These are phyloP conservation scores for Gossypium laxum DNA, from an alignment of 441 rosid genomes.

Conservation along the genomic window DNA sequence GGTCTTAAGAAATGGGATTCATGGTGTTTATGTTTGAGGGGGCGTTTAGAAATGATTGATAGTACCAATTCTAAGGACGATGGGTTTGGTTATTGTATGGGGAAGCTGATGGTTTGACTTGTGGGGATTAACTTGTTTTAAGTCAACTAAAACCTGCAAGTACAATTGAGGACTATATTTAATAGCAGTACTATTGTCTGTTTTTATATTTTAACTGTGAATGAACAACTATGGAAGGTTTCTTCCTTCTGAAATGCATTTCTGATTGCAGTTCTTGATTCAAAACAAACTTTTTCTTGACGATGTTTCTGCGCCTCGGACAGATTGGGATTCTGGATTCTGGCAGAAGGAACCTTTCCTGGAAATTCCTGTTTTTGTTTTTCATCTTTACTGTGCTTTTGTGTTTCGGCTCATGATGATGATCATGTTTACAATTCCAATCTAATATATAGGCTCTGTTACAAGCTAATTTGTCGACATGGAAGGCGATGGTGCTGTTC, in stretches of 20 bases:
- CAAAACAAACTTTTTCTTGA: slow-evolving; percentile 44
- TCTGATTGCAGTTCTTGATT: slow-evolving; percentile 39
- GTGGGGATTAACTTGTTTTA: slow-evolving; percentile 19
- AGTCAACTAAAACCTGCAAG: slow-evolving; percentile 20
- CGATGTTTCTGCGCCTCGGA: slow-evolving; percentile 52
- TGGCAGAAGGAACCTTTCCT: slow-evolving; percentile 43
- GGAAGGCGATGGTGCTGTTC: slow-evolving; percentile 39
- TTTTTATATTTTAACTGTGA: slow-evolving; percentile 4
- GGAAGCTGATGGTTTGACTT: slow-evolving; percentile 25
- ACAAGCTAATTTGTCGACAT: slow-evolving; percentile 29
- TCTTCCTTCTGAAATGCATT: slow-evolving; percentile 52
- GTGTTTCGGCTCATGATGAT: slow-evolving; percentile 43
- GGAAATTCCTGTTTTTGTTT: slow-evolving; percentile 59
- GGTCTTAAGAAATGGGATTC: slow-evolving; percentile 4
- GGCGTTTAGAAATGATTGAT: slow-evolving; percentile 18
- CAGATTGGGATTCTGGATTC: slow-evolving; percentile 44
- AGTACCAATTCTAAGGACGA: slow-evolving; percentile 16
- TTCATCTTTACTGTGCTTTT: slow-evolving; percentile 48
- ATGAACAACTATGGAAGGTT: slow-evolving; percentile 27
- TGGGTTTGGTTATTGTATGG: slow-evolving; percentile 16
- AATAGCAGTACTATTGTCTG: neutral
- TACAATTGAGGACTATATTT: slow-evolving; percentile 13
- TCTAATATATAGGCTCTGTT: slow-evolving; percentile 21
- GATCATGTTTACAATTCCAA: slow-evolving; percentile 25
- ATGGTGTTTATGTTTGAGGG: slow-evolving; percentile 17